These are phyloP conservation scores for Stromatinia cepivora DNA, from an alignment of 2,329 filamentous ascomycete species.

Conservation along the genomic window DNA sequence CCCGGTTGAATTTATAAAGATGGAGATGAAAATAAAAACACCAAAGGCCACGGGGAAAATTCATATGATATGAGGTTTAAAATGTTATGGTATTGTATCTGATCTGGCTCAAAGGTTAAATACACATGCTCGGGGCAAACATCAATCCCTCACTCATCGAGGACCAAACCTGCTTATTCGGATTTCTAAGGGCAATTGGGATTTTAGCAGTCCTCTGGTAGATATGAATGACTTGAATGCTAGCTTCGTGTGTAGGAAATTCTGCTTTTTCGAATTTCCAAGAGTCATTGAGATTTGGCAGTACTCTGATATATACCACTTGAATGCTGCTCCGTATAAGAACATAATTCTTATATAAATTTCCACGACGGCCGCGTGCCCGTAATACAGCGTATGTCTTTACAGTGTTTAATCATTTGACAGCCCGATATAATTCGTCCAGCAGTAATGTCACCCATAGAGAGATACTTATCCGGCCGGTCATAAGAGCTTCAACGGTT, in stretches of 20 bases:
- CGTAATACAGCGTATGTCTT: conserved; percentile 3
- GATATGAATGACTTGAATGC: too few relatives aligned
- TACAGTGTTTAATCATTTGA: conserved; percentile 4
- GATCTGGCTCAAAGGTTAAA: background rate
- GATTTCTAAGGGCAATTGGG: background rate
- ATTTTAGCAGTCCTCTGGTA: background rate
- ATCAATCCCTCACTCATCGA: too few relatives aligned
- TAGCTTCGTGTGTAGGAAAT: background rate
- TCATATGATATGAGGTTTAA: background rate
- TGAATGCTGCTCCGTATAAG: background rate
- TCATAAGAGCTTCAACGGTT: background rate
- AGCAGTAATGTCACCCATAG: background rate
- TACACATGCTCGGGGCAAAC: background rate
- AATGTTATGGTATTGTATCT: background rate
- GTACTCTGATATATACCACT: too few relatives aligned
- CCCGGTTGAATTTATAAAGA: background rate
- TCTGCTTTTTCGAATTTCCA: background rate
- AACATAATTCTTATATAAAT: background rate
- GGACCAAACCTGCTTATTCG: too few relatives aligned
- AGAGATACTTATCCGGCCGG: background rate
- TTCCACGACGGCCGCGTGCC: background rate
- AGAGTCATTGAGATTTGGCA: background rate
- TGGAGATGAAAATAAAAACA: background rate
- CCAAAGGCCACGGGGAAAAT: background rate
- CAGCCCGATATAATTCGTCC: background rate